A percentile compares a stretch with the other conserved stretches of the same genome.
Evolutionary conservation across 2,329 filamentous ascomycete genomes (phyloP).

Genomic region (Verticillium alfalfae): DNA sequence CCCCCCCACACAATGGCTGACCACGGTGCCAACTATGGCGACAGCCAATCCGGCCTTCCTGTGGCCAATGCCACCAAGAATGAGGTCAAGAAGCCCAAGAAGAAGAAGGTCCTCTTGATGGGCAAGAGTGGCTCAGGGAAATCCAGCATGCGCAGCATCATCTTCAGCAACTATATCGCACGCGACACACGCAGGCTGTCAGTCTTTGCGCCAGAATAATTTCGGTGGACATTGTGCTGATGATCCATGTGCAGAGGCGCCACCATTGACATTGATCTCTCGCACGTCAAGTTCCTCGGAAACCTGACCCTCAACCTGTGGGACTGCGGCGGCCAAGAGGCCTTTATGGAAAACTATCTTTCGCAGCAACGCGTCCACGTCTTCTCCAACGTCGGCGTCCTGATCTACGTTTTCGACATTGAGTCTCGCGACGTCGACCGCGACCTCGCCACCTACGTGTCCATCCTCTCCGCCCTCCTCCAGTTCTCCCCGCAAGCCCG

Average conservation of each 20-base stretch:
- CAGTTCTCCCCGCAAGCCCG: conserved; percentile 78
- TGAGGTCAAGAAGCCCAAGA: conserved; percentile 65
- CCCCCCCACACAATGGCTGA: conserved; percentile 1
- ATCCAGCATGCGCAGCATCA: conserved; percentile 96
- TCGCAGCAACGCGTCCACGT: conserved; percentile 93
- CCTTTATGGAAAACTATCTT: conserved; percentile 98
- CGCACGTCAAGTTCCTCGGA: conserved; percentile 97
- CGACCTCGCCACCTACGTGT: conserved; percentile 86
- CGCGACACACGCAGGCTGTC: conserved; percentile 84
- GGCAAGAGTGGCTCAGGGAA: conserved; percentile 97
- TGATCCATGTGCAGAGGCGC: conserved; percentile 55
- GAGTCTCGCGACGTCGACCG: conserved; percentile 91
- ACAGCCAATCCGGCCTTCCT: neutral
- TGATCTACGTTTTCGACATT: conserved; percentile 99
- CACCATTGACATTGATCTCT: conserved; percentile 97
- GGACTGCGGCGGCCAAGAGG: conserved; percentile 98
- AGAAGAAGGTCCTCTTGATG: conserved; percentile 85
- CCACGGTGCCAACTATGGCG: neutral
- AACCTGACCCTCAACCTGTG: conserved; percentile 96
- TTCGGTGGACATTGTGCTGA: no score
- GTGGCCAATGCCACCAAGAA: conserved; percentile 12
- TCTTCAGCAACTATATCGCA: conserved; percentile 98
- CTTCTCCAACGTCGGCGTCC: conserved; percentile 91
- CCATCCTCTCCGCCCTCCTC: conserved; percentile 80
- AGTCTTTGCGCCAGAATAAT: conserved; percentile 15